Conservation (phyloP, 108 stramenopile species). For the Stephanodiscus triporus region DNA sequence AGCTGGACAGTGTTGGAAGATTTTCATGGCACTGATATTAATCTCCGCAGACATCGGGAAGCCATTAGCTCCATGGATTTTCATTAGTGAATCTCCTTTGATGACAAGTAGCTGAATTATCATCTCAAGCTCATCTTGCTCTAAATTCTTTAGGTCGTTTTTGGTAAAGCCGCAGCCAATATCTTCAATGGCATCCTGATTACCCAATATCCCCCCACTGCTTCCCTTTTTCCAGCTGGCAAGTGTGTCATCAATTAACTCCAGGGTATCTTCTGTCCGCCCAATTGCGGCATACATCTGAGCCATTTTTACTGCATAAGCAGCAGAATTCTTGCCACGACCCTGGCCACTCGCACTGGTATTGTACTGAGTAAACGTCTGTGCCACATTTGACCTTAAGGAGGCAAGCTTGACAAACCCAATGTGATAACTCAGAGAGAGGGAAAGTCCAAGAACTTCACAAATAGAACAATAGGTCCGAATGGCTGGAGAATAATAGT, state of each 20-base stretch:
- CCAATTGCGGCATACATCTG: conserved; percentile 46
- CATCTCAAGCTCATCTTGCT: conserved; percentile 35
- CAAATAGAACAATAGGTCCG: conserved; percentile 26
- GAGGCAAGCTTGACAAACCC: conserved; percentile 23
- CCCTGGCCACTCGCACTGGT: background rate
- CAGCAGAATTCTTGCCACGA: conserved; percentile 22
- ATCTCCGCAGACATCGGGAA: conserved; percentile 26
- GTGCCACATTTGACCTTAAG: background rate
- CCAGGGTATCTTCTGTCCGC: conserved; percentile 24
- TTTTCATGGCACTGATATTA: conserved; percentile 33
- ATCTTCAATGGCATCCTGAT: conserved; percentile 24
- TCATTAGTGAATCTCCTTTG: conserved; percentile 33
- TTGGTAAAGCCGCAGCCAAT: conserved; percentile 41
- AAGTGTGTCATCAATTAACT: conserved; percentile 36
- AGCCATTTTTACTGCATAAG: conserved; percentile 39
- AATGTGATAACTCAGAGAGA: conserved; percentile 20
- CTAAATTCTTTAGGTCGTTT: conserved; percentile 20
- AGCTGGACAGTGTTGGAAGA: conserved; percentile 43
- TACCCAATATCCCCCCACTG: conserved; percentile 5
- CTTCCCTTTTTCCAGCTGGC: conserved; percentile 20
- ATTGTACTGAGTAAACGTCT: background rate
- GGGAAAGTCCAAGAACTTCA: conserved; percentile 15
- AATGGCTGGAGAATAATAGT: conserved; percentile 12
- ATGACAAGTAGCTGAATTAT: conserved; percentile 32
- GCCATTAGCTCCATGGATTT: conserved; percentile 23